Evolutionary conservation across 2,329 filamentous ascomycete genomes (phyloP).

Genomic region (Scorias spongiosa): DNA sequence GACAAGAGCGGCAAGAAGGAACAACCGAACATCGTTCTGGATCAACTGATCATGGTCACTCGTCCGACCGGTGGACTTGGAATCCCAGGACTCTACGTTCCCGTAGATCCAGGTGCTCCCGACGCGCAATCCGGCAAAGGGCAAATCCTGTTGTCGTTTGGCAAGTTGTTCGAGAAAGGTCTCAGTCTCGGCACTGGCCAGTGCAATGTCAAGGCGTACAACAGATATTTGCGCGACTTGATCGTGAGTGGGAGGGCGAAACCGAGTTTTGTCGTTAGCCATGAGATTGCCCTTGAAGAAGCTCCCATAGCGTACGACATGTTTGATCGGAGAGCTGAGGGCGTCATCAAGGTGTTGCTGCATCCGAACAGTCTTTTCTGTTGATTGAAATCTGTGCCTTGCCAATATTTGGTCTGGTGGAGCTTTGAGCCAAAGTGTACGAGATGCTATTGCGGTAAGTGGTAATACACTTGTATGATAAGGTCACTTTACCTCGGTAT

Average conservation of each 20-base stretch:
- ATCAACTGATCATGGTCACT: conserved; percentile 49
- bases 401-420: not conserved
- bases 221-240: conserved; percentile 49
- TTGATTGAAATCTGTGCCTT: not conserved
- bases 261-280: conserved; percentile 51
- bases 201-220: conserved; percentile 55
- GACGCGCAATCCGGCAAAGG: conserved; percentile 47
- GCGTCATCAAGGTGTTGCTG: conserved; percentile 53
- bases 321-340: conserved; percentile 50
- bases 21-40: conserved; percentile 46
- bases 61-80: conserved; percentile 46
- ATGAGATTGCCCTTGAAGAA: conserved; percentile 48
- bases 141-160: conserved; percentile 48
- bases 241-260: conserved; percentile 50
- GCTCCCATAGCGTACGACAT: conserved; percentile 43
- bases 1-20: conserved; percentile 41
- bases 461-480: no score
- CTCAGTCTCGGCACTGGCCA: conserved; percentile 46
- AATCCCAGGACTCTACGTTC: conserved; percentile 17
- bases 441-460: no score
- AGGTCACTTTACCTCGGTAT: no score
- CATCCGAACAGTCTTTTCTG: conserved; percentile 43
- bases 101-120: conserved; percentile 46
- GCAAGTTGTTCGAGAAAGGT: conserved; percentile 55
- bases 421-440: not conserved